These are phyloP conservation scores for Pterothamnion heteromorphum DNA, from an alignment of 31 red algal species.

Conservation along the genomic window DNA sequence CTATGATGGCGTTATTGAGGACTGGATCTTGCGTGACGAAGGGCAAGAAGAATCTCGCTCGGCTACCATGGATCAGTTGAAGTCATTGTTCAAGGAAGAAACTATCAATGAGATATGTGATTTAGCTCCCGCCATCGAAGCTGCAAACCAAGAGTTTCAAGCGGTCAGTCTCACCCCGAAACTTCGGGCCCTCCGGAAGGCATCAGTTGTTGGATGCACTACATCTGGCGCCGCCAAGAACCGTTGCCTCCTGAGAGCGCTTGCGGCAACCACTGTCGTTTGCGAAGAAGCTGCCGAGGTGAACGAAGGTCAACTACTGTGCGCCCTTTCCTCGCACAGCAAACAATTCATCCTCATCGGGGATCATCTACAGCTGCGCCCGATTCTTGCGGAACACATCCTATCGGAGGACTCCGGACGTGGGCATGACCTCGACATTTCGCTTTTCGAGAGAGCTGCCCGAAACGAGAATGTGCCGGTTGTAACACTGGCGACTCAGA, in stretches of 20 bases:
- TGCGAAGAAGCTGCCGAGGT: constrained; percentile 70
- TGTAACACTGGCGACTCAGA: constrained; percentile 39
- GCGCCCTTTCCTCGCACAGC: background rate
- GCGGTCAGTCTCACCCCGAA: background rate
- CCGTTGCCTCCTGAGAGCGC: constrained; percentile 15
- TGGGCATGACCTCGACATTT: constrained; percentile 58
- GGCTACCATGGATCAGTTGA: background rate
- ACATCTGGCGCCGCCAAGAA: constrained; percentile 63
- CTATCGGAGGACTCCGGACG: constrained; percentile 24
- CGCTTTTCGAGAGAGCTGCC: constrained; percentile 72
- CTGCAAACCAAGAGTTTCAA: background rate
- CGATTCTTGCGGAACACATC: constrained; percentile 32
- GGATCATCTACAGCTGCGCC: constrained; percentile 71
- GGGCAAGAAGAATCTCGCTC: background rate
- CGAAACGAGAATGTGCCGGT: background rate
- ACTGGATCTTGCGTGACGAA: too few species aligned
- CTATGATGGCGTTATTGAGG: background rate
- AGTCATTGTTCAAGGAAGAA: background rate
- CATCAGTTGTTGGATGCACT: constrained; percentile 53
- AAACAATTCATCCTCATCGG: constrained; percentile 69
- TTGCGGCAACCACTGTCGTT: constrained; percentile 45
- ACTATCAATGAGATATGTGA: background rate
- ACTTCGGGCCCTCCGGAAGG: background rate
- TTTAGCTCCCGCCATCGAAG: background rate
- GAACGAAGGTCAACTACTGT: constrained; percentile 50